Conservation (phyloP, 148 eudicot genomes). For the Chenopodium suecicum region DNA sequence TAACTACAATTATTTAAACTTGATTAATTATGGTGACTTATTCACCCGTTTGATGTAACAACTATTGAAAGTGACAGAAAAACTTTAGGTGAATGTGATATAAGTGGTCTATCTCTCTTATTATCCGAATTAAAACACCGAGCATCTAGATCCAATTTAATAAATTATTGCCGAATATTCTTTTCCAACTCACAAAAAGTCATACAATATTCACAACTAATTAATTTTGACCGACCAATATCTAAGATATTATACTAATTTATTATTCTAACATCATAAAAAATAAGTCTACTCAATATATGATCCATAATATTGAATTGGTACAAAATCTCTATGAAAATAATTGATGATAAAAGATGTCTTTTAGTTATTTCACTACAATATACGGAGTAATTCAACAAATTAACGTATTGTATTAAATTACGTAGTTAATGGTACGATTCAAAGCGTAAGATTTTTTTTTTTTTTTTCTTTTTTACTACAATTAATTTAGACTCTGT, state of each 20-base stretch:
- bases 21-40: not conserved
- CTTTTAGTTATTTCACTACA: too few species aligned
- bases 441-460: too few species aligned
- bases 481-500: not conserved
- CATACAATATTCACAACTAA: not conserved
- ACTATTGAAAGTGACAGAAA: constrained; percentile 12
- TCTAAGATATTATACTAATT: not conserved
- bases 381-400: too few species aligned
- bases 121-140: constrained; percentile 5
- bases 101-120: constrained; percentile 4
- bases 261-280: not conserved
- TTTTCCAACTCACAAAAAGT: not conserved
- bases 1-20: too few species aligned
- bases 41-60: not conserved
- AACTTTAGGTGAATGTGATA: constrained; percentile 12
- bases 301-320: too few species aligned
- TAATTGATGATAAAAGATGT: too few species aligned
- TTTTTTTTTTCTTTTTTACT: not conserved
- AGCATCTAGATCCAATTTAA: not conserved
- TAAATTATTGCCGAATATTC: not conserved
- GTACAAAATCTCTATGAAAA: too few species aligned
- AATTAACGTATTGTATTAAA: too few species aligned
- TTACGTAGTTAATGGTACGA: too few species aligned
- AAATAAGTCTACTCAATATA: too few species aligned
- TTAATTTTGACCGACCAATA: not conserved